Percentiles rank a stretch among this genome's conserved stretches.
These are phyloP conservation scores for Colletotrichum theobromicola DNA, from an alignment of 2,329 filamentous ascomycete genomes.

Conservation along the genomic window DNA sequence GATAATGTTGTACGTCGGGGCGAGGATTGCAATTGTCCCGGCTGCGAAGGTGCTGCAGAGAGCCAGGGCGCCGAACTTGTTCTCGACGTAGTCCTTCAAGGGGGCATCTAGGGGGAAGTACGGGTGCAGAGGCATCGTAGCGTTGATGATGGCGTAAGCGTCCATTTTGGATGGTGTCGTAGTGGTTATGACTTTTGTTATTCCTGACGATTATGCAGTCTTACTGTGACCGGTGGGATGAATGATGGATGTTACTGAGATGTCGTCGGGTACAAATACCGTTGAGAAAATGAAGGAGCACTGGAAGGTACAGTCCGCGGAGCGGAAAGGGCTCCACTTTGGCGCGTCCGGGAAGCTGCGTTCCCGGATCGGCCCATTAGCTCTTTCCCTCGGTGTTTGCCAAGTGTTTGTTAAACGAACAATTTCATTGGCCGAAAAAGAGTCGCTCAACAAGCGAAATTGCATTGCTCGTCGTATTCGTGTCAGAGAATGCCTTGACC, in stretches of 20 bases:
- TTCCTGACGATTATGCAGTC: neutral
- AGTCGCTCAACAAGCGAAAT: neutral
- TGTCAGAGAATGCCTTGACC: neutral
- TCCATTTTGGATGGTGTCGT: neutral
- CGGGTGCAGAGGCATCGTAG: constrained; percentile 53
- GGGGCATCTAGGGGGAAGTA: constrained; percentile 73
- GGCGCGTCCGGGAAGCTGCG: neutral
- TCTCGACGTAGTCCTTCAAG: constrained; percentile 69
- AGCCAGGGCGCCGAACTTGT: constrained; percentile 63
- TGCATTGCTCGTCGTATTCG: neutral
- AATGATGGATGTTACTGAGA: neutral
- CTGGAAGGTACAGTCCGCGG: neutral
- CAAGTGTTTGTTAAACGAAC: neutral
- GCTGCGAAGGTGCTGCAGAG: constrained; percentile 66
- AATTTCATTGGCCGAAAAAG: neutral
- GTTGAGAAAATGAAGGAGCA: neutral
- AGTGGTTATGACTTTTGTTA: neutral
- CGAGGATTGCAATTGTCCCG: constrained; percentile 62
- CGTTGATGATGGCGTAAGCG: neutral
- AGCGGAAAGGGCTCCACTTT: neutral
- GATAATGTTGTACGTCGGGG: constrained; percentile 57
- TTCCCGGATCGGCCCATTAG: constrained; percentile 8
- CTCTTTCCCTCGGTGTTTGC: neutral
- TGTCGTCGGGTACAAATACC: neutral
- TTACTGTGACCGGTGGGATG: neutral